Evolutionary conservation across 352 stramenopile genomes (phyloP), one percentile per base, ranked within the genome.

Genomic region (Globisporangium paddicum): DNA sequence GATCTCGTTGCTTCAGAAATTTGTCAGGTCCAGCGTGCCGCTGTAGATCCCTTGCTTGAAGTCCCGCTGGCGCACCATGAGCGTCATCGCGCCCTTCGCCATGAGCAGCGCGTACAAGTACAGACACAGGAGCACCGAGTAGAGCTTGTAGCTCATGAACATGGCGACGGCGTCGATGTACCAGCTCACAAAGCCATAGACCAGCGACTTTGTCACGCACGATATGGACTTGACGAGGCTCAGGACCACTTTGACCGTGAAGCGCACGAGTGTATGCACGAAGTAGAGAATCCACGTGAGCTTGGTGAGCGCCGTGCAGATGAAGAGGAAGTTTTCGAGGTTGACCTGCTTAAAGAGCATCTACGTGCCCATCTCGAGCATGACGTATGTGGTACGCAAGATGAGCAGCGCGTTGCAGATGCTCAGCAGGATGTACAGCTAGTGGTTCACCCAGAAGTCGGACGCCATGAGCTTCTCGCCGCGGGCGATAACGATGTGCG

Each of bases 381-480:
- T 64, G n/a, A 70, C 65, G 44, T 82, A 84, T 4, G 64, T 79
- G 51, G 72, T 66, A 0, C 75, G 75, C 1, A 86, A 16, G 40
- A 63, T 82, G 1, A 72, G 45, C 5, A 84, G 45, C 3, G 73
- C 62, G n/a, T 87, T 72, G 28, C 82, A 35, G 23, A 84, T 76
- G 58, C 75, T 84, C 5, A 87, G 45, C 6, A 70, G 28, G 14
- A 84, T 86, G 61, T 83, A 87, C 8, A 87, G 58, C 77, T 73
- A 87, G 50, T 87, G 74, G 60, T 84, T 87, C 60, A 84, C 81
- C 77, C 77, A 87, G 5, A 82, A 51, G 26, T 82, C 72, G 5
- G 74, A 84, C 4, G 73, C 78, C 56, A 82, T 73, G 21, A 87
- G 58, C n/a, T 60, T 70, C 13, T 69, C 67, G 23, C 79, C 62